Evolutionary conservation across 768 basidiomycete species (phyloP), one percentile per base, ranked within the genome.

Genomic region (Hygrophorus russula): DNA sequence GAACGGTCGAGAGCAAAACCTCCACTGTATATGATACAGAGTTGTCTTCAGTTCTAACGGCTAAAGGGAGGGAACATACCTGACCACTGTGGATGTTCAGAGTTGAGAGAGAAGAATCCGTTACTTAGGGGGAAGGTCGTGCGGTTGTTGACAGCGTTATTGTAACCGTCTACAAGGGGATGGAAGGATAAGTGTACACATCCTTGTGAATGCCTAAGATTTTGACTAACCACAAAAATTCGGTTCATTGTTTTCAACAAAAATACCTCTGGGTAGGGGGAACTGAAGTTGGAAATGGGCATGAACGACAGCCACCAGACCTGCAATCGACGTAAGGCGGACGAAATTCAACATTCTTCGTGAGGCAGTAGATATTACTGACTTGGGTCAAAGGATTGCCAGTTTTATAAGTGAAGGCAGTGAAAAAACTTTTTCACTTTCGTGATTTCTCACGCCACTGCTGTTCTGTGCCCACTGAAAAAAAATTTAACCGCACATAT

Each of bases 231-330:
- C 85, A 54, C 89, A 89, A 55, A 85, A 82, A 1, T 53, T 61
- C 10, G 68, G 65, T 49, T 85, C 82, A 12, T 67, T 52, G 41
- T 70, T 62, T 44, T 79, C 71, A 42, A 69, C 69, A 56, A 92
- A 91, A 0, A 51, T 56, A 1, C 89, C 90, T 37, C 89, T 70
- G 9, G 85, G 79, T 0, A 66, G 50, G 13, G 89, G 90, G 58
- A 75, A 90, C 53, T 80, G 73, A 34, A 91, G 67, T 51, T 82
- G 80, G 63, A 91, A 92, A 60, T 93, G 89, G 6, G 85, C 87
- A 38, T 63, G 65, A 24, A 66, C 78, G 33, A 63, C 57, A 28
- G 69, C 53, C 11, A 64, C 60, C 17, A 73, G 57, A 29, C 58
- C 52, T 30, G 60, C 54, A 19, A 75, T 44, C 45, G 73, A 28